phyloP scores from a whole-genome alignment of 305 asterid species.

The Solanum hybrid region DNA sequence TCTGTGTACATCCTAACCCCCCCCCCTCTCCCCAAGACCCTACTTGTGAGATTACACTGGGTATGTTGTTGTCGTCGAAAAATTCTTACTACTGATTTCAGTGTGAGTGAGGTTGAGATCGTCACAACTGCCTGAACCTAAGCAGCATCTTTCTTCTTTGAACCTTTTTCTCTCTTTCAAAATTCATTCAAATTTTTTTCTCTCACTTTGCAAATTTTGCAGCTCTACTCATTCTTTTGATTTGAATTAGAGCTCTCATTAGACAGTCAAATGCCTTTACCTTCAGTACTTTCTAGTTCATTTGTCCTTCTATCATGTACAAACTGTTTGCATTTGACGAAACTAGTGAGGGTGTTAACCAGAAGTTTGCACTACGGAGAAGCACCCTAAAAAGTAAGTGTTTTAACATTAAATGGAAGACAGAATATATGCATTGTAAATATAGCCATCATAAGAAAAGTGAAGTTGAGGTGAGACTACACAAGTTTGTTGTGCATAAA shows the following conservation, averaged over 20 bases:
- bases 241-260: neutral
- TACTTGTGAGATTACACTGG: neutral
- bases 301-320: neutral
- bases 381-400: neutral
- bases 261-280: neutral
- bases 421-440: neutral
- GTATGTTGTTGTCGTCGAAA: neutral
- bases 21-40: neutral
- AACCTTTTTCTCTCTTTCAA: neutral
- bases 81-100: neutral
- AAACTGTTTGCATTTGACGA: neutral
- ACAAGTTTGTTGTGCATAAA: neutral
- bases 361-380: neutral
- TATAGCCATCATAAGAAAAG: neutral
- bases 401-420: neutral
- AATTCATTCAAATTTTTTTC: neutral
- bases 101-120: neutral
- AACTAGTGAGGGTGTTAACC: neutral
- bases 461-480: neutral
- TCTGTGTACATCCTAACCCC: too few species aligned
- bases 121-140: neutral
- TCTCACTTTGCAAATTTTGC: neutral
- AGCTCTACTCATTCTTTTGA: neutral
- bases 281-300: neutral
- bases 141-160: neutral